Evolutionary conservation across 441 rosid genomes (phyloP), one percentile per base, ranked within the genome.

Genomic region (Melastoma candidum): DNA sequence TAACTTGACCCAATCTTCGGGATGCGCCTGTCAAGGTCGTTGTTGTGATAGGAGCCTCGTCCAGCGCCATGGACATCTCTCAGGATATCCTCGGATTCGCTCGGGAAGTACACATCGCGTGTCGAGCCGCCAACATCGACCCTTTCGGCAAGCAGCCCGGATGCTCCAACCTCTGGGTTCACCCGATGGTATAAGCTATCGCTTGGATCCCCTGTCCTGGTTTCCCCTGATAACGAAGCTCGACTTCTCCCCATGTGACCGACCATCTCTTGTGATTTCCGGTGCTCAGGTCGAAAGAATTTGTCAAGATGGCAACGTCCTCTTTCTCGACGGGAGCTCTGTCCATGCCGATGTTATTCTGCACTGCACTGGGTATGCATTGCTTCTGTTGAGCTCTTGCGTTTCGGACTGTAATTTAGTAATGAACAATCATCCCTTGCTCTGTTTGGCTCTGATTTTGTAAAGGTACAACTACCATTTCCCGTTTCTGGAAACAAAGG

Each of bases 91-190:
- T 85, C 46, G 54, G 54, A 14, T 65, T 75, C 44, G 95, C 95
- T 62, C 87, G 80, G 69, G 95, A 85, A 76, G 96, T 92, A 29
- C 94, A 85, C 67, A 63, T 92, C 26, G 71, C 85, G 12, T 68
- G 71, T 50, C 74, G 95, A 61, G 73, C 90, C 12, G 71, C 72
- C 61, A 63, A 60, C 11, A 72, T 65, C 8, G 81, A 69, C 58
- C 72, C 83, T 4, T 74, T 52, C 63, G 73, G 65, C 45, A 53
- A 72, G 54, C 83, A 59, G 26, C 61, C 70, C 1, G 78, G 84
- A 50, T 71, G 69, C 58, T 61, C 53, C 58, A 84, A 85, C 54
- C 43, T 85, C 41, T 80, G 94, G 87, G 64, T 74, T 62, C 94
- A 88, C 72, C 80, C 98, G 7, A 80, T 80, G 95, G 98, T 87